A percentile compares a stretch with the other conserved stretches of the same genome.
phyloP scores from a whole-genome alignment of 75 land plant species.

The Cunninghamia lanceolata region DNA sequence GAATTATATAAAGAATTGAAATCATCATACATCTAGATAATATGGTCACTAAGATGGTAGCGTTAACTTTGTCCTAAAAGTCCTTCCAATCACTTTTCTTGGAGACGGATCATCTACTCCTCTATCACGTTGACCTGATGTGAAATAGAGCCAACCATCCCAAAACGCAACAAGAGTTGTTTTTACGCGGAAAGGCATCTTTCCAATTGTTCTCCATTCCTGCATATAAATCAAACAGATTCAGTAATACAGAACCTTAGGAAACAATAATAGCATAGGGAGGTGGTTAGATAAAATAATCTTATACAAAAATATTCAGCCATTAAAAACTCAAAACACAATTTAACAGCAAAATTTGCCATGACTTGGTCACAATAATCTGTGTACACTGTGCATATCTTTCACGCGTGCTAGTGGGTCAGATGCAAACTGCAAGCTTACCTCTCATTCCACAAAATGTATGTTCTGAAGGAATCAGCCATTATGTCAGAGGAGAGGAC shows the following conservation, averaged over 20 bases:
- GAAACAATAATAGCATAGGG: not conserved
- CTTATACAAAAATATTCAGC: not conserved
- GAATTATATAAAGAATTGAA: not conserved
- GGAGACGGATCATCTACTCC: slow-evolving; percentile 84
- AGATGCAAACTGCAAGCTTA: not conserved
- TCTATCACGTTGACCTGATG: slow-evolving; percentile 95
- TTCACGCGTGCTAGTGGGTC: not conserved
- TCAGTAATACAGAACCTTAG: not conserved
- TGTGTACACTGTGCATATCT: not conserved
- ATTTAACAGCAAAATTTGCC: not conserved
- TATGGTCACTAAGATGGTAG: not conserved
- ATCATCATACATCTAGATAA: not conserved
- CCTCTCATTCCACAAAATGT: not conserved
- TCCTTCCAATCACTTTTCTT: slow-evolving; percentile 72
- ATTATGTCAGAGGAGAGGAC: not conserved
- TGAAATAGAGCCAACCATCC: slow-evolving; percentile 96
- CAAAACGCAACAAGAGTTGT: slow-evolving; percentile 83
- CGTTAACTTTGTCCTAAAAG: slow-evolving; percentile 77
- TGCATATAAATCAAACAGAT: slow-evolving; percentile 16
- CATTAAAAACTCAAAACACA: not conserved
- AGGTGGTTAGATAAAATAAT: not conserved
- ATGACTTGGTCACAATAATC: not conserved
- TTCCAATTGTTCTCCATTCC: slow-evolving; percentile 89
- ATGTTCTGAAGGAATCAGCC: not conserved
- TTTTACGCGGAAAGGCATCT: slow-evolving; percentile 81